Base-by-base conservation (phyloP, 441 rosid genomes). In the Corymbia citriodora region DNA sequence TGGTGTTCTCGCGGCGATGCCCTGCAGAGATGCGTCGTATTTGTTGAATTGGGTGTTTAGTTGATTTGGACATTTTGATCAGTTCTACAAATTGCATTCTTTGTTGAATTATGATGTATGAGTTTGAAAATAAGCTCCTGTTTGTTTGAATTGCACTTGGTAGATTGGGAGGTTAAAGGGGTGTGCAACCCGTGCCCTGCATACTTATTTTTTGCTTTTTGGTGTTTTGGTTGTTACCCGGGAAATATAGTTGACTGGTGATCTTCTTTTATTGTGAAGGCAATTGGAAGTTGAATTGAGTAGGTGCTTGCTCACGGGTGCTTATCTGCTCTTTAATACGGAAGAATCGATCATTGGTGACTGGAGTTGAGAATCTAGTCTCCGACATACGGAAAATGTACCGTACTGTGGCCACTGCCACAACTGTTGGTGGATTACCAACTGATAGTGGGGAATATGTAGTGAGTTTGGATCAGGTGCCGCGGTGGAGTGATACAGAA, bases 401-500 rank as follows among this genome's bases (percentile, higher is more conserved):
- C 93, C 95, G 96, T 90, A 92, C 94, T 25, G 96, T 94, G 93
- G 93, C 98, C 89, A 92, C 99, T 50, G 95, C 95, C 8, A 87
- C 97, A 33, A 91, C 96, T 87, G 94, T 95, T 54, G 98, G 98
- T 87, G 99, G 98, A 49, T 90, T 92, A n/a, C 99, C 99, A 9
- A 94, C 96, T 9, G 97, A 93, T 92, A 96, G 93, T 87, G 97
- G 89, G 89, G 97, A 97, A 92, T 93, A 94, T 91, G 96, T 97
- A 21, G 98, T 97, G 93, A 95, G 97, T 68, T 93, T 98, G 92
- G 99, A 98, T 94, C 99, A 98, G 92, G 96, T 97, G 89, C 99
- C 99, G 0, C 94, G 99, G 49, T 98, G 99, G 99, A 94, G 94
- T 93, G 99, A 97, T 94, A 96, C 95, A 49, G 99, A 98, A 93